Evolutionary conservation across 352 stramenopile species (phyloP), one percentile per base, ranked within the genome.

Genomic region (Thraustotheca clavata): DNA sequence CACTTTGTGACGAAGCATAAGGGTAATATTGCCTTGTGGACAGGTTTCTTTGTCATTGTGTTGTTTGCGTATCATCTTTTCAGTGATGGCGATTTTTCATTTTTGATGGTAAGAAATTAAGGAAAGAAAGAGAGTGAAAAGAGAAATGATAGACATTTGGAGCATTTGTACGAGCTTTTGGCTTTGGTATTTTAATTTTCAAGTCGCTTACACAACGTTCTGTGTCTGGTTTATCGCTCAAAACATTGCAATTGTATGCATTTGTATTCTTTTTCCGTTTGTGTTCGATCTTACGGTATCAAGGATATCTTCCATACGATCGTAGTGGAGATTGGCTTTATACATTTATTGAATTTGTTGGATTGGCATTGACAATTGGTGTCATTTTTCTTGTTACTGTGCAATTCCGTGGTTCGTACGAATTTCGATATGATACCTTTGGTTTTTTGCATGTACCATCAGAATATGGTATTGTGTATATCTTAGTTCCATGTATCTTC

Each of bases 241-340:
- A 99, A 83, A 99, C 94, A 32, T 71, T 99, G 73, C 89, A 99
- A 76, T 74, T 98, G 11, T 99, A 99, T 66, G 85, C 74, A 40
- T 86, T 98, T 24, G 91, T 99, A 34, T 99, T 98, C 73, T 87
- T 98, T 71, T 98, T 97, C 70, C 91, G 96, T 11, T 77, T 99
- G 3, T 96, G 93, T 65, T 98, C 91, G 32, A 98, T 99, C 67
- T 80, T 99, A 71, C 87, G 96, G 38, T 98, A 99, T 77, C 94
- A 99, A 73, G 96, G 96, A 49, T 99, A 99, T 69, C 69, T 93
- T 35, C 84, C 84, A 14, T 93, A 91, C 67, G 86, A 95, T 61
- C 96, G 96, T 40, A 98, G 85, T 32, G 96, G 96, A 32, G 96
- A 99, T 73, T 99, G 95, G 95, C 80, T 99, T 20, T 99, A 99